Evolutionary conservation across 1,284 basidiomycete species (phyloP).

Genomic region (Pterulicium gracile): DNA sequence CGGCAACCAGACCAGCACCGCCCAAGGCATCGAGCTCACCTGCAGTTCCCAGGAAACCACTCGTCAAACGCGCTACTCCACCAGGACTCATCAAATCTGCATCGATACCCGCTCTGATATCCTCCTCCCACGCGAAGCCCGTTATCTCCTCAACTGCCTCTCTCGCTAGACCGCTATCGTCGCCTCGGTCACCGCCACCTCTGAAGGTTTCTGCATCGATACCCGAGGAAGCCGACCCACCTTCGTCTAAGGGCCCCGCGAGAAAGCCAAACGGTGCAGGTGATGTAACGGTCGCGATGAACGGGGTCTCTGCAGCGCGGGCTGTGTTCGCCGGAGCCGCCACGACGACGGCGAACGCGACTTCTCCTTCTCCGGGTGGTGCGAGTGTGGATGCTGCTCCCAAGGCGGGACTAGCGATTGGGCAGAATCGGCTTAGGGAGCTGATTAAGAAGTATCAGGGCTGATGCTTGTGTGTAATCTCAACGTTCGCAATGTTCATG

Average conservation of each 20-base stretch:
- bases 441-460: slow-evolving; percentile 72
- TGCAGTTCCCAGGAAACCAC: neutral
- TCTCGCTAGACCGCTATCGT: slow-evolving; percentile 38
- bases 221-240: slow-evolving; percentile 17
- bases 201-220: slow-evolving; percentile 21
- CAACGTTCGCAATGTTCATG: too few species aligned
- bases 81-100: slow-evolving; percentile 35
- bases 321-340: slow-evolving; percentile 4
- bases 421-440: slow-evolving; percentile 62
- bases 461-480: slow-evolving; percentile 4
- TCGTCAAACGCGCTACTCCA: slow-evolving; percentile 13
- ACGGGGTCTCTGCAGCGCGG: slow-evolving; percentile 1
- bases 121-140: slow-evolving; percentile 59
- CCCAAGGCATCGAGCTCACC: slow-evolving; percentile 7
- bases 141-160: slow-evolving; percentile 65
- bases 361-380: slow-evolving; percentile 9
- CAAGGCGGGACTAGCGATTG: slow-evolving; percentile 48
- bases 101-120: slow-evolving; percentile 54
- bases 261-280: too few species aligned
- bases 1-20: slow-evolving; percentile 14
- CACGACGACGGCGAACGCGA: slow-evolving; percentile 5
- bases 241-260: slow-evolving; percentile 8
- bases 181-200: slow-evolving; percentile 3
- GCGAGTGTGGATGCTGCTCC: slow-evolving; percentile 9
- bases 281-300: too few species aligned